Base-by-base conservation (phyloP, 768 basidiomycete species). In the Pholiota molesta region DNA sequence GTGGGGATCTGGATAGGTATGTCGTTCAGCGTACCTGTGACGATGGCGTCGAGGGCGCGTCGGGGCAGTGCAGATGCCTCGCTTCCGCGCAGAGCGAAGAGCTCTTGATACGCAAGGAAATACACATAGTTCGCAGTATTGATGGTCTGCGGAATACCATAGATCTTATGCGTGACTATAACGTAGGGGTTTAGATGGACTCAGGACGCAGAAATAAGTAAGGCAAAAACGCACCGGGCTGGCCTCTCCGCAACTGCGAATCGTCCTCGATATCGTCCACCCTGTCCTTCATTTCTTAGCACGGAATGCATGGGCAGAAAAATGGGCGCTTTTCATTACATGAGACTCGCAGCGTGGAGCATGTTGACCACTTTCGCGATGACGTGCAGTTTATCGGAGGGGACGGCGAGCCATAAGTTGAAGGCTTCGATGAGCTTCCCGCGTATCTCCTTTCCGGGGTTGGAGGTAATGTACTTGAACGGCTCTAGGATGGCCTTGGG, bases 91-190 rank as follows among this genome's bases (percentile, higher is more conserved):
- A 93, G 80, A 11, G 79, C 78, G 65, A 90, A 86, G 1, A 98
- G 82, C 65, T 97, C 92, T 66, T 94, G 84, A 72, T 90, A 95
- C 0, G 96, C 97, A 45, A 94, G 84, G 70, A 99, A 99, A 72
- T 97, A 98, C 29, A 95, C 94, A 66, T 98, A 99, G 71, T 97
- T 98, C 0, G 97, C 97, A 0, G 91, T 88, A 72, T 99, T 99
- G 77, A 99, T 95, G 0, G 97, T 97, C 71, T 98, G 97, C 0
- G 97, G 94, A 2, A 97, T 78, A 1, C 97, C 97, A 68, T 97
- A 99, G 66, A 99, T 97, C 78, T 93, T 94, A 78, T 99, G 96
- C 0, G 94, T 87, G 23, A 96, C 96, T 89, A 64, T 0, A 60
- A n/a, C 16, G 26, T 26, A 26, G 26, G 7, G 8, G n/a, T 44